phyloP scores from a whole-genome alignment of 2,329 filamentous ascomycete species.

The Paecilomyces niveus region DNA sequence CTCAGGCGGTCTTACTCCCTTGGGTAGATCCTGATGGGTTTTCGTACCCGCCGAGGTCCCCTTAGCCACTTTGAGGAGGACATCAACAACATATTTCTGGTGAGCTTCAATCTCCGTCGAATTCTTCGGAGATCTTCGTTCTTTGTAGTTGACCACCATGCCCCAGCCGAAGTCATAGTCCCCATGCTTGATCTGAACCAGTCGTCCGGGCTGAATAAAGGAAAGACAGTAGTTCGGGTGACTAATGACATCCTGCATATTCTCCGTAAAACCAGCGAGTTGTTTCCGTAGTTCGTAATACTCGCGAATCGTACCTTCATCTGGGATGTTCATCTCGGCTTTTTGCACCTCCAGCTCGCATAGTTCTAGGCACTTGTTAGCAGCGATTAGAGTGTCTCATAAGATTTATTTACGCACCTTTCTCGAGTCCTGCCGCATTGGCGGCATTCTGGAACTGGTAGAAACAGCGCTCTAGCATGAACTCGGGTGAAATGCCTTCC shows the following conservation, averaged over 20 bases:
- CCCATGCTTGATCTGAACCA: constrained; percentile 76
- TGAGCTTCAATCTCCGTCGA: constrained; percentile 38
- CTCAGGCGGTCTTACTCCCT: constrained; percentile 53
- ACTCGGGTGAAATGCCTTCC: constrained; percentile 98
- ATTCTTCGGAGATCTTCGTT: constrained; percentile 46
- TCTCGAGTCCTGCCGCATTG: constrained; percentile 75
- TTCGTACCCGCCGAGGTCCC: constrained; percentile 47
- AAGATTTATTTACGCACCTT: constrained; percentile 35
- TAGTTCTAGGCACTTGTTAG: constrained; percentile 51
- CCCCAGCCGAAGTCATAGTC: constrained; percentile 92
- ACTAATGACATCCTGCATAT: constrained; percentile 87
- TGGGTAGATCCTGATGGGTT: constrained; percentile 57
- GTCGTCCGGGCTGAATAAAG: constrained; percentile 79
- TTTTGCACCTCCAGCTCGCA: constrained; percentile 69
- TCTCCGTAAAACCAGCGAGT: constrained; percentile 72
- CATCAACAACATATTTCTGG: constrained; percentile 74
- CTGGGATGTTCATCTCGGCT: constrained; percentile 66
- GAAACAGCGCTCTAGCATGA: constrained; percentile 97
- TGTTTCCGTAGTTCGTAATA: constrained; percentile 89
- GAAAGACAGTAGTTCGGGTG: constrained; percentile 80
- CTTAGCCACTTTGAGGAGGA: constrained; percentile 61
- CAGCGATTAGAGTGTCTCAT: not conserved
- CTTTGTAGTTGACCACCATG: constrained; percentile 67
- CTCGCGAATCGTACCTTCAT: constrained; percentile 83
- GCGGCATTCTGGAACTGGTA: constrained; percentile 97